Evolutionary conservation across 2,329 filamentous ascomycete species (phyloP), one percentile per base, ranked within the genome.

Genomic region (Aspergillus pseudonomiae): DNA sequence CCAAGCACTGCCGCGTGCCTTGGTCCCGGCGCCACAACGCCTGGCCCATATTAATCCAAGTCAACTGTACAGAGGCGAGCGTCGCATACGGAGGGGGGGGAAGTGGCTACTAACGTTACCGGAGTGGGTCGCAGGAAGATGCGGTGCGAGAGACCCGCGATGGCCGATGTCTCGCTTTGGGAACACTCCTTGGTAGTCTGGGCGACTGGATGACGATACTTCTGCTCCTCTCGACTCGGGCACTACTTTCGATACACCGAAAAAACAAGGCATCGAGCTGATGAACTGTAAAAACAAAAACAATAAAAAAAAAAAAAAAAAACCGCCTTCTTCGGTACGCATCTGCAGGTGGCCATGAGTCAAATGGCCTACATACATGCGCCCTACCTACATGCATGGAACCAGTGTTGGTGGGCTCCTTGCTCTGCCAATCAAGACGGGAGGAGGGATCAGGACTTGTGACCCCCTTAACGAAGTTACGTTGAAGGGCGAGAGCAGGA

Each of bases 301-400:
- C 2, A n/a, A n/a, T 6, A 16, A 3, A 14, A 36, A 12, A 14
- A 26, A 16, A 16, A 3, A 14, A 36, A 12, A 14, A 26, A 16
- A 28, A 55, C n/a, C 39, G n/a, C 52, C 32, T 55, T 21, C n/a
- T 24, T 39, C 52, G 32, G 58, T 50, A 30, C 48, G 50, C 45
- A 62, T 57, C 63, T 63, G 63, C 65, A 65, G 63, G 59, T 59
- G 53, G 63, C 63, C 65, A 67, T 63, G 63, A 65, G 65, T 65
- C 61, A 64, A 65, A 63, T 65, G 61, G 63, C 60, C 59, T 61
- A 61, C 61, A 63, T 62, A 61, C 61, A 63, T 67, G 59, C 62
- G 56, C 46, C 45, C 50, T 59, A 48, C 61, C 60, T 67, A 62
- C 60, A 67, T 56, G 63, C 61, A 67, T 61, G 58, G 64, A 60